These are phyloP conservation scores for Monascus ruber DNA, from an alignment of 2,329 filamentous ascomycete genomes.

Conservation along the genomic window DNA sequence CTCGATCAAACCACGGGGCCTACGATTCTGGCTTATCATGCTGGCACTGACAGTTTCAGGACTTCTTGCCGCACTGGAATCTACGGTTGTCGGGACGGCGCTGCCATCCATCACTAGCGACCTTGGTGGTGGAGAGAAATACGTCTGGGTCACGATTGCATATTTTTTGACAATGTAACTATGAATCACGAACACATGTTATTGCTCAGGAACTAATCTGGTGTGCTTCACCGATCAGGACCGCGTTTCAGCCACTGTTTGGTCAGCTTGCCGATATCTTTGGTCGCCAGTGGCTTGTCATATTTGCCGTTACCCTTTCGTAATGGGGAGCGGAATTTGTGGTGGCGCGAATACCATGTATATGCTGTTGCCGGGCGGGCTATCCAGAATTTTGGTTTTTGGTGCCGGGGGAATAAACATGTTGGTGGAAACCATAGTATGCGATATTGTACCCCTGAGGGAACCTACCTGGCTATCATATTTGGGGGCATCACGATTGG, in stretches of 20 bases:
- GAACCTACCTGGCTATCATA: slow-evolving; percentile 16
- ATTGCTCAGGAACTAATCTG: no score
- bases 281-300: slow-evolving; percentile 39
- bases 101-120: slow-evolving; percentile 27
- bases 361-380: slow-evolving; percentile 46
- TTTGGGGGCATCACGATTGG: slow-evolving; percentile 22
- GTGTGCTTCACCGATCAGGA: slow-evolving; percentile 11
- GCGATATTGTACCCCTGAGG: slow-evolving; percentile 35
- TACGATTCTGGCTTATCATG: slow-evolving; percentile 20
- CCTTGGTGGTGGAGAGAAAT: slow-evolving; percentile 20
- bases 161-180: slow-evolving; percentile 40
- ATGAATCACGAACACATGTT: no score
- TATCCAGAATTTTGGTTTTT: slow-evolving; percentile 47
- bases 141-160: slow-evolving; percentile 25
- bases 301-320: slow-evolving; percentile 38
- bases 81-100: slow-evolving; percentile 30
- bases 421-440: slow-evolving; percentile 35
- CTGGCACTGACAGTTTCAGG: slow-evolving; percentile 12
- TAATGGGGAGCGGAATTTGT: slow-evolving; percentile 42
- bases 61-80: slow-evolving; percentile 26
- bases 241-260: slow-evolving; percentile 56
- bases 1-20: no score
- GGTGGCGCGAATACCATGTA: slow-evolving; percentile 35
- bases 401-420: slow-evolving; percentile 33
- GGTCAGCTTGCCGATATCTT: slow-evolving; percentile 55